These are phyloP conservation scores for Inonotus obliquus DNA, from an alignment of 1,284 basidiomycete species.

Conservation along the genomic window DNA sequence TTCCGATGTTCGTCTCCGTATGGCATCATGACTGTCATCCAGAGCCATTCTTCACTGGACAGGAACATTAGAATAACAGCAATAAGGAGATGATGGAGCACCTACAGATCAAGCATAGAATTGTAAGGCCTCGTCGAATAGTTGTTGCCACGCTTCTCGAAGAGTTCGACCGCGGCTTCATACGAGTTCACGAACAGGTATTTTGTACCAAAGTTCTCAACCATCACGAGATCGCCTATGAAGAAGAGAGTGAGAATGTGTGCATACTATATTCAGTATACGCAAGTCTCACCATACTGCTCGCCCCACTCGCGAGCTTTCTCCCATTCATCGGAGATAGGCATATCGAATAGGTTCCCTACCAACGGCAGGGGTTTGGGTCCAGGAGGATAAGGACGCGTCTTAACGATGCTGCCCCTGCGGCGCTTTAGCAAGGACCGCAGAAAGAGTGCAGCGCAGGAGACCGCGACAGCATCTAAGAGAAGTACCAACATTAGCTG, in stretches of 20 bases:
- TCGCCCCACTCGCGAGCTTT: constrained; percentile 50
- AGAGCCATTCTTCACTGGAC: neutral
- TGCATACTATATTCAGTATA: neutral
- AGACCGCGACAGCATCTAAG: too few species aligned
- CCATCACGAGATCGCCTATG: constrained; percentile 30
- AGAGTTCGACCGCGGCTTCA: constrained; percentile 32
- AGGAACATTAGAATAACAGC: too few species aligned
- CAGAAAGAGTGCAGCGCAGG: too few species aligned
- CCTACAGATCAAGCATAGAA: constrained; percentile 39
- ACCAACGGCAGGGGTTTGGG: constrained; percentile 47
- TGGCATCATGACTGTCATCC: constrained; percentile 3
- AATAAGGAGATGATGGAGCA: too few species aligned
- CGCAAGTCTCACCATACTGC: constrained; percentile 17
- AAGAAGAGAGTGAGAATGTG: neutral
- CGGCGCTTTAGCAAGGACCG: too few species aligned
- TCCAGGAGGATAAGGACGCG: constrained; percentile 41
- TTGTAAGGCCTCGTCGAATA: constrained; percentile 37
- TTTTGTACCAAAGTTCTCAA: constrained; percentile 29
- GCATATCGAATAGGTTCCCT: constrained; percentile 53
- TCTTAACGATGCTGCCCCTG: neutral
- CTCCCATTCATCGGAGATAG: constrained; percentile 46
- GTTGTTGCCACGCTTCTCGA: constrained; percentile 36
- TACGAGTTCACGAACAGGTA: constrained; percentile 34
- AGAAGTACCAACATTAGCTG: too few species aligned
- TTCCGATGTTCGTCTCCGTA: constrained; percentile 7